Evolutionary conservation across 2,329 filamentous ascomycete genomes (phyloP), one percentile per base, ranked within the genome.

Genomic region (Penicillium brevicompactum): DNA sequence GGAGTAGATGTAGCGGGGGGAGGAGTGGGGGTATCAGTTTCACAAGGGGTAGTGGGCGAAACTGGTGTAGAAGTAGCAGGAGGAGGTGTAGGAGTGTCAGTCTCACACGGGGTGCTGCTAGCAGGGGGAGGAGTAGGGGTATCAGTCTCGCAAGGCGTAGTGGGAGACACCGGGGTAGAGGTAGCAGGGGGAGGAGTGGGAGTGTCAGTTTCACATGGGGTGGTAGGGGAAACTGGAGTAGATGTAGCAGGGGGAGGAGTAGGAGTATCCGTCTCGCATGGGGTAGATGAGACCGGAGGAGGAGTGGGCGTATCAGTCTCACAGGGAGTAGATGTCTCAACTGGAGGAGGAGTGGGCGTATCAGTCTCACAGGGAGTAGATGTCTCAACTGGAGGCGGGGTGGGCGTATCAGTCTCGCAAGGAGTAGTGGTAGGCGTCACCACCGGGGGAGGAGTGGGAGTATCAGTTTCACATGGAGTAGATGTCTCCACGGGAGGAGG

Each of bases 381-480:
- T 1, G 14, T 24, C n/a, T 31, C 34, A 6, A 43, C 46, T 2
- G 46, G 54, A 10, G 48, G 44, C 40, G 31, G 32, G 24, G 54
- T 54, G 1, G 55, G 42, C 1, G 46, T 49, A 10, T 42, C 34
- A n/a, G 55, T 62, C 34, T 58, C 55, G 10, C 58, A 60, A 0
- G 56, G 53, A 45, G 59, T 57, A 2, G 48, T 31, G 2, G 45
- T 37, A 5, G 34, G 34, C 2, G 34, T 37, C 11, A 37, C 44
- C 27, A 32, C 49, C 4, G 54, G 55, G 8, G 55, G 55, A 31
- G 44, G 48, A 13, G 49, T 43, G 11, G 53, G 27, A n/a, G 55
- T 53, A 13, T 59, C 53, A 4, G 57, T 56, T 51, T 58, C 58
- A 51, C 59, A 59, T n/a, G 57, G 57, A 51, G 57, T 60, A 0